Evolutionary conservation across 225 moss, liverwort and hornwort genomes (phyloP).

Genomic region (Bryum argenteum): DNA sequence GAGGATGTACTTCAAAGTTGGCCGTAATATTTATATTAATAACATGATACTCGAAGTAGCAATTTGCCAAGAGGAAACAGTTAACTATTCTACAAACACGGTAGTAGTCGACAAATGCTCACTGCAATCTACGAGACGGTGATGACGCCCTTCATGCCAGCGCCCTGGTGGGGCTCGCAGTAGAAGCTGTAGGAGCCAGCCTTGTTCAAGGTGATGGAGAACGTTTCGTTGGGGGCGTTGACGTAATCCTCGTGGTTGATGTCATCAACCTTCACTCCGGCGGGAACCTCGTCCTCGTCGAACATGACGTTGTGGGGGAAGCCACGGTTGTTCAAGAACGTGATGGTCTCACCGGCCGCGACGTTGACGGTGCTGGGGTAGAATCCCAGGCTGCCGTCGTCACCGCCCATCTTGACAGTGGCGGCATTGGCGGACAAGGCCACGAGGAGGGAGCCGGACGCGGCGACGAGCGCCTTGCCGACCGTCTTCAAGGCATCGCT

Average conservation of each 20-base stretch:
- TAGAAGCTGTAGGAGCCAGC: constrained; percentile 51
- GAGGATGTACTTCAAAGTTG: too few relatives aligned
- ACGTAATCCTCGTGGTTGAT: constrained; percentile 42
- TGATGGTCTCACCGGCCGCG: constrained; percentile 43
- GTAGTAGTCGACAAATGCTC: neutral
- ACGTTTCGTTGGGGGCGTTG: constrained; percentile 31
- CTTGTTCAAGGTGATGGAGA: constrained; percentile 28
- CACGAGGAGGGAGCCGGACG: constrained; percentile 53
- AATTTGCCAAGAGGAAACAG: too few relatives aligned
- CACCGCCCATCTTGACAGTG: constrained; percentile 56
- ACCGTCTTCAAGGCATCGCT: constrained; percentile 53
- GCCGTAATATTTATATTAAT: too few relatives aligned
- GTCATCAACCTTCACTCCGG: constrained; percentile 36
- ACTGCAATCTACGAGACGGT: constrained; percentile 39
- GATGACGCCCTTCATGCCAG: constrained; percentile 66
- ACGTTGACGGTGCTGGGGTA: constrained; percentile 30
- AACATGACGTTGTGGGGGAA: constrained; percentile 74
- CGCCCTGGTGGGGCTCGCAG: constrained; percentile 74
- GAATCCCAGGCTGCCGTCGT: constrained; percentile 48
- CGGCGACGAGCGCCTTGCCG: constrained; percentile 67
- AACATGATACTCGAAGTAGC: too few relatives aligned
- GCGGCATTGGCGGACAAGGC: constrained; percentile 53
- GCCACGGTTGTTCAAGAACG: constrained; percentile 59
- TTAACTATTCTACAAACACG: too few relatives aligned
- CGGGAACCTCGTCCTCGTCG: constrained; percentile 55